Conservation (phyloP, 106 monocot genomes). For the Apostasia shenzhenica region DNA sequence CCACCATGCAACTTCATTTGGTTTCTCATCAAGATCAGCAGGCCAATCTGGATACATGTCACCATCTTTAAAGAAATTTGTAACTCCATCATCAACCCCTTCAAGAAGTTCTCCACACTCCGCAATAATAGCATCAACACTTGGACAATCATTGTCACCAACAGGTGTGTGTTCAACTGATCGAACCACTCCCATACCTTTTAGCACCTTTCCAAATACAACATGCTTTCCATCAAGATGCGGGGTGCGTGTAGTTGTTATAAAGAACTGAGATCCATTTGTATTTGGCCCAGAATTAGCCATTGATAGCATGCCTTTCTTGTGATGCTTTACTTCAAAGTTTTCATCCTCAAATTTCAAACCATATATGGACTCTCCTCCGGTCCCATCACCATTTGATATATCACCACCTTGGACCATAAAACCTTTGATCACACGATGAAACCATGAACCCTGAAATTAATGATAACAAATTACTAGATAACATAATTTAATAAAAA, state of each 20-base stretch:
- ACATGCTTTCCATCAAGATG: constrained; percentile 94
- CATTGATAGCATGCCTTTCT: constrained; percentile 93
- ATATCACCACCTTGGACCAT: constrained; percentile 95
- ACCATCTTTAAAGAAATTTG: constrained; percentile 82
- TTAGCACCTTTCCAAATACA: constrained; percentile 76
- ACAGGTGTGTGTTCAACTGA: constrained; percentile 59
- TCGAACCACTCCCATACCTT: constrained; percentile 87
- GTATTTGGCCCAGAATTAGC: constrained; percentile 78
- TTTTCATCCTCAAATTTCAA: constrained; percentile 84
- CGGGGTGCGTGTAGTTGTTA: constrained; percentile 74
- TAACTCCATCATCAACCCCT: constrained; percentile 55
- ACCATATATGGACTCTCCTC: constrained; percentile 89
- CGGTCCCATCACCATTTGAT: constrained; percentile 83
- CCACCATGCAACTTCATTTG: constrained; percentile 47
- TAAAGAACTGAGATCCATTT: constrained; percentile 91
- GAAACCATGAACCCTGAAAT: constrained; percentile 65
- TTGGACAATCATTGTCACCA: constrained; percentile 58
- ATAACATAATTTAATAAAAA: background rate
- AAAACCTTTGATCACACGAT: constrained; percentile 81
- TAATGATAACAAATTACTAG: background rate
- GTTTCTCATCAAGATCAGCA: constrained; percentile 36
- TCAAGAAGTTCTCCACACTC: constrained; percentile 74
- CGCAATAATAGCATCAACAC: constrained; percentile 48
- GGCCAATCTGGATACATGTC: constrained; percentile 80
- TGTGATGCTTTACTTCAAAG: constrained; percentile 78